Conservation (phyloP, 75 land plant genomes). For the Pinus taeda region DNA sequence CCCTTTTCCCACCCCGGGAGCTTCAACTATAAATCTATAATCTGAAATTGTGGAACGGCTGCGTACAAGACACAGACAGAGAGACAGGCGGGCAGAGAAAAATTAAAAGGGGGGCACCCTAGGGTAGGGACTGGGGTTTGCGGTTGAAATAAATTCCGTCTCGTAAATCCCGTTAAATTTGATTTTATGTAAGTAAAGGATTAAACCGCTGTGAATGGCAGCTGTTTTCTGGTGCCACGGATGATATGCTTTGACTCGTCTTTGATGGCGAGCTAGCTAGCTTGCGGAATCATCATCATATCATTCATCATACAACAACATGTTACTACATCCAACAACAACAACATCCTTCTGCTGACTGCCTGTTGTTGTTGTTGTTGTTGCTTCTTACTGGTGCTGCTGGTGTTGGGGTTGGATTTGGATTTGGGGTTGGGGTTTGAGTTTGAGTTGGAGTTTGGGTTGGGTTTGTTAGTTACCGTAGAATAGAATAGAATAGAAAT, state of each 20-base stretch:
- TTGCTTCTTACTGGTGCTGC: slow-evolving; percentile 3
- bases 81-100: neutral
- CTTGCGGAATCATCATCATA: slow-evolving; percentile 8
- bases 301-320: neutral
- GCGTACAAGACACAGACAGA: neutral
- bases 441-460: neutral
- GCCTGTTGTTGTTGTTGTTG: too few species aligned
- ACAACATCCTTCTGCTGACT: too few species aligned
- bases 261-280: slow-evolving; percentile 8
- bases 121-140: neutral
- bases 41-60: slow-evolving; percentile 8
- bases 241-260: slow-evolving; percentile 8
- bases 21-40: neutral
- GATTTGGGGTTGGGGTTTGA: neutral
- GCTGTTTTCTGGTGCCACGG: slow-evolving; percentile 12
- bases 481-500: slow-evolving; percentile 10
- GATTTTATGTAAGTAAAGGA: neutral
- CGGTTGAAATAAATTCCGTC: neutral
- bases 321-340: neutral
- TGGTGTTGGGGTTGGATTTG: neutral
- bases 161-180: slow-evolving; percentile 7
- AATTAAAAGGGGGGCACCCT: neutral
- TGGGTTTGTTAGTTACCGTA: slow-evolving; percentile 12
- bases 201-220: slow-evolving; percentile 6
- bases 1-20: too few species aligned